phyloP scores from a whole-genome alignment of 768 basidiomycete genomes.

The Lyophyllum shimeji region DNA sequence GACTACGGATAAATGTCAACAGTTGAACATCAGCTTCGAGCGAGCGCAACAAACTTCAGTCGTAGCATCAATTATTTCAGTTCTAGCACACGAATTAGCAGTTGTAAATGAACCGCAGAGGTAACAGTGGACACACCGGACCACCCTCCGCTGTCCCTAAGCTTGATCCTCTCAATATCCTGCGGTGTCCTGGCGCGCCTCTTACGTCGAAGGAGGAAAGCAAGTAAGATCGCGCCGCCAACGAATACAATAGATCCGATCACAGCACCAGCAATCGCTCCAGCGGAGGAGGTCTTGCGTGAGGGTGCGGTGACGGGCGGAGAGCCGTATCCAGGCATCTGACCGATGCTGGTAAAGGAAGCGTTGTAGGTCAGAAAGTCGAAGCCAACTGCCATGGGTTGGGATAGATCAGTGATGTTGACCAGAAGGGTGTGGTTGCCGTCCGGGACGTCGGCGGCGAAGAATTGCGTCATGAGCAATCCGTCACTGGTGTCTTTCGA shows the following conservation, averaged over 20 bases:
- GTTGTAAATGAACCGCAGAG: neutral
- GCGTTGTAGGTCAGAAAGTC: conserved; percentile 41
- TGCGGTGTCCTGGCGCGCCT: neutral
- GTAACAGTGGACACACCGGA: neutral
- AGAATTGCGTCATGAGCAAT: conserved; percentile 34
- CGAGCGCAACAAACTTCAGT: neutral
- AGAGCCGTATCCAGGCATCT: conserved; percentile 16
- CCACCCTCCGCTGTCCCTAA: neutral
- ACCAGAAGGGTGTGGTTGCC: conserved; percentile 37
- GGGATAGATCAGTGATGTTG: conserved; percentile 34
- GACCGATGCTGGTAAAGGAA: conserved; percentile 25
- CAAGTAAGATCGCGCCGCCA: neutral
- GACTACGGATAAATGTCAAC: too few relatives aligned
- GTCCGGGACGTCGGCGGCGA: conserved; percentile 31
- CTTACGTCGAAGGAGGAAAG: neutral
- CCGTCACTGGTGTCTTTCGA: conserved; percentile 27
- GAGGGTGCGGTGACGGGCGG: neutral
- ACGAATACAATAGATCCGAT: conserved; percentile 14
- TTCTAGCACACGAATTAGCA: neutral
- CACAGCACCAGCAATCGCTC: conserved; percentile 17
- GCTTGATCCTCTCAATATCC: neutral
- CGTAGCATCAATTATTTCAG: neutral
- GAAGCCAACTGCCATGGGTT: conserved; percentile 31
- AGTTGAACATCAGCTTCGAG: neutral
- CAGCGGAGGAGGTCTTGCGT: neutral